Conservation (phyloP, 2,329 filamentous ascomycete species). For the Lanzia echinophila region DNA sequence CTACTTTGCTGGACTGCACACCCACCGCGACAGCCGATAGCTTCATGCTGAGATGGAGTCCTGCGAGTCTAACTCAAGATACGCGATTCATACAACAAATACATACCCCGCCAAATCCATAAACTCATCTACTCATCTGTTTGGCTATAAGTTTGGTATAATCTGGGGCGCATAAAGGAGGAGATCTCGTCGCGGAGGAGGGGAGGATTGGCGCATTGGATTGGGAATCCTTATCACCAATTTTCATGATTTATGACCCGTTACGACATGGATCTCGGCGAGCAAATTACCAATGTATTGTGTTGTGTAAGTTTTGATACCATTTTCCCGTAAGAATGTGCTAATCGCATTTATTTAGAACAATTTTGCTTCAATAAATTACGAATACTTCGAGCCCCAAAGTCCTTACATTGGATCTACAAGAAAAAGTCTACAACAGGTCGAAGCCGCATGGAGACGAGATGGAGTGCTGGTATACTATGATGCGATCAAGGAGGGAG, state of each 20-base stretch:
- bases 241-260: slow-evolving; percentile 16
- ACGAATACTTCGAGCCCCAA: slow-evolving; percentile 28
- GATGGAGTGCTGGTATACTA: slow-evolving; percentile 25
- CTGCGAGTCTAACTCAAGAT: slow-evolving; percentile 21
- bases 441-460: slow-evolving; percentile 26
- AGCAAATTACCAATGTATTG: slow-evolving; percentile 31
- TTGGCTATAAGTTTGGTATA: slow-evolving; percentile 2
- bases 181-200: slow-evolving; percentile 1
- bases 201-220: slow-evolving; percentile 6
- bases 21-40: slow-evolving; percentile 10
- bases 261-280: slow-evolving; percentile 31
- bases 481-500: slow-evolving; percentile 24
- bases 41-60: slow-evolving; percentile 28
- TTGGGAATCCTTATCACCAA: background rate
- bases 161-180: slow-evolving; percentile 5
- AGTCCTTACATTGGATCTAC: slow-evolving; percentile 11
- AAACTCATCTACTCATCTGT: background rate
- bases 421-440: slow-evolving; percentile 25
- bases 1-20: slow-evolving; percentile 7
- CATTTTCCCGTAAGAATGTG: background rate
- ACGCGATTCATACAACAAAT: slow-evolving; percentile 15
- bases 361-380: slow-evolving; percentile 28
- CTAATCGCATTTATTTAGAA: slow-evolving; percentile 20
- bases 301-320: slow-evolving; percentile 24
- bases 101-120: background rate